These are phyloP conservation scores for Triticum urartu DNA, from an alignment of 176 grass and related monocot species.

Conservation along the genomic window DNA sequence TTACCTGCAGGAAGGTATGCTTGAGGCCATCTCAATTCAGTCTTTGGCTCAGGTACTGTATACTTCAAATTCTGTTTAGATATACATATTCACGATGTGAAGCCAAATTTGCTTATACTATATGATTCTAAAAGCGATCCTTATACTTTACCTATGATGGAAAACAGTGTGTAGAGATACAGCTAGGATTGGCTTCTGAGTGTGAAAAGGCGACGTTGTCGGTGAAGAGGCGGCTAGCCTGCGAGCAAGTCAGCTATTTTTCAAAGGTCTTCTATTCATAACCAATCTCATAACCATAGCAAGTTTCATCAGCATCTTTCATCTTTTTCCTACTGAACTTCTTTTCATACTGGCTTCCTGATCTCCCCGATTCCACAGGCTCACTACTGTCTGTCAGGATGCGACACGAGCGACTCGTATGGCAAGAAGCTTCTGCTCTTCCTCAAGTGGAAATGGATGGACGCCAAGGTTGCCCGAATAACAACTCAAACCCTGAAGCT, in stretches of 20 bases:
- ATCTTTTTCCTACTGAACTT: neutral
- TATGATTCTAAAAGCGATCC: too few species aligned
- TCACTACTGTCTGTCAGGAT: constrained; percentile 78
- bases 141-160: neutral
- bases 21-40: constrained; percentile 83
- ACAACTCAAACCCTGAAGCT: neutral
- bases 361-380: constrained; percentile 52
- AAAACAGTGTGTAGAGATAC: constrained; percentile 82
- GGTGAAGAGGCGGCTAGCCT: constrained; percentile 93
- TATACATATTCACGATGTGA: too few species aligned
- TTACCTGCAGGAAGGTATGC: constrained; percentile 73
- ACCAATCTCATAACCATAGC: neutral
- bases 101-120: too few species aligned
- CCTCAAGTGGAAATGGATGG: constrained; percentile 95
- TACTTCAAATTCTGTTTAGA: neutral
- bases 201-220: constrained; percentile 94
- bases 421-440: constrained; percentile 88
- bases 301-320: constrained; percentile 2
- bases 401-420: constrained; percentile 70
- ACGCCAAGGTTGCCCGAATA: constrained; percentile 72
- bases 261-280: constrained; percentile 51
- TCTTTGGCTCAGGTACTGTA: constrained; percentile 73
- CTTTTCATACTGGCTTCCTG: neutral
- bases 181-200: constrained; percentile 82
- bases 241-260: constrained; percentile 87